These are phyloP conservation scores for Ceratobasidium sp. DNA, from an alignment of 1,284 basidiomycete genomes.

Conservation along the genomic window DNA sequence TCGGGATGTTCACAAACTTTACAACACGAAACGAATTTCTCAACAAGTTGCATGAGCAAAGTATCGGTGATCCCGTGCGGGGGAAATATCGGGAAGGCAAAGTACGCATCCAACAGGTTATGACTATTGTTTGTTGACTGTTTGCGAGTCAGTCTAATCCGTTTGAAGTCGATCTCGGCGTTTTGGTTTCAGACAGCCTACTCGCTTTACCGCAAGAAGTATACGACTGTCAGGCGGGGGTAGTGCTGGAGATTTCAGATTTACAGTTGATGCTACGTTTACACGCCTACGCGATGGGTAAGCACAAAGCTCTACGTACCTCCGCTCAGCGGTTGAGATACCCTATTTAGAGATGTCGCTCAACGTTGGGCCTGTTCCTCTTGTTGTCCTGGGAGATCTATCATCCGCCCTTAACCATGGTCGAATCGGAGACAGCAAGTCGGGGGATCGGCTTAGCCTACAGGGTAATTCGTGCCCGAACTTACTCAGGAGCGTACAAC, in stretches of 20 bases:
- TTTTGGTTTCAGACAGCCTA: conserved; percentile 62
- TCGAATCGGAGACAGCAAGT: not conserved
- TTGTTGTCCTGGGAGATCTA: conserved; percentile 60
- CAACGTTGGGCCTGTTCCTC: conserved; percentile 68
- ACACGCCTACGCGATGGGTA: conserved; percentile 89
- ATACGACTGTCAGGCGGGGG: conserved; percentile 66
- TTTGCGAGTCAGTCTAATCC: conserved; percentile 68
- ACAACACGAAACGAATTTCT: conserved; percentile 85
- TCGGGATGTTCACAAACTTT: conserved; percentile 91
- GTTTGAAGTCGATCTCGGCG: conserved; percentile 73
- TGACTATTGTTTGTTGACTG: conserved; percentile 5
- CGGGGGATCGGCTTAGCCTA: conserved; percentile 42
- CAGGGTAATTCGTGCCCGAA: conserved; percentile 37
- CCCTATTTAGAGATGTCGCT: conserved; percentile 73
- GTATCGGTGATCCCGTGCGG: conserved; percentile 79
- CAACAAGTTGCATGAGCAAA: conserved; percentile 65
- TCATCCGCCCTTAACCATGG: conserved; percentile 44
- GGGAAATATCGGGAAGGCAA: conserved; percentile 78
- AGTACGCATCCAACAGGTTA: conserved; percentile 54
- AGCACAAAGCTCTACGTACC: conserved; percentile 42
- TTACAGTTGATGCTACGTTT: conserved; percentile 77
- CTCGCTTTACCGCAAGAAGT: conserved; percentile 77
- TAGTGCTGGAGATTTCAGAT: conserved; percentile 68
- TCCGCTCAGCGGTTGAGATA: not conserved
- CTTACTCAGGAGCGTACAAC: not conserved